phyloP scores from a whole-genome alignment of 352 stramenopile species.

The Pythium grandisporangium region DNA sequence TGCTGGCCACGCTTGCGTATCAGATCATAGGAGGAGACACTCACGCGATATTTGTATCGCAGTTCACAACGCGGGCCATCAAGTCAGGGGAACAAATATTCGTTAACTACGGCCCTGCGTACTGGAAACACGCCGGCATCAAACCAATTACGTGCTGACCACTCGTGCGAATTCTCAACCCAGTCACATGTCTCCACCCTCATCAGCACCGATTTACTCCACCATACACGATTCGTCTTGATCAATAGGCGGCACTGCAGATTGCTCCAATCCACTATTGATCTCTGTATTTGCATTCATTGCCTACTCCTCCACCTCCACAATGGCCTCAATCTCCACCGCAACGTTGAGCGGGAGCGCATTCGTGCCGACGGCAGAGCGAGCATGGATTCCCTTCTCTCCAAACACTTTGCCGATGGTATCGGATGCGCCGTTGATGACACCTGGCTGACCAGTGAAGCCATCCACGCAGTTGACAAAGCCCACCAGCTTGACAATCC shows the following conservation, averaged over 20 bases:
- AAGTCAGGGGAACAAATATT: constrained; percentile 53
- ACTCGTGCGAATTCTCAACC: too few relatives aligned
- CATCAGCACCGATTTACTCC: too few relatives aligned
- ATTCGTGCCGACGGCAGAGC: constrained; percentile 95
- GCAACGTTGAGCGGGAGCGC: constrained; percentile 94
- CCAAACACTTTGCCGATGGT: constrained; percentile 88
- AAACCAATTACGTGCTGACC: constrained; percentile 24
- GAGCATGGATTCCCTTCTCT: constrained; percentile 84
- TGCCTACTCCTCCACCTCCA: constrained; percentile 87
- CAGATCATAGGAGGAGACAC: too few relatives aligned
- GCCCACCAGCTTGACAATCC: constrained; percentile 94
- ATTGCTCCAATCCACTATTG: too few relatives aligned
- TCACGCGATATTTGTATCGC: too few relatives aligned
- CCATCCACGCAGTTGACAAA: constrained; percentile 94
- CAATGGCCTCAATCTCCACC: constrained; percentile 96
- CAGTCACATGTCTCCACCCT: too few relatives aligned
- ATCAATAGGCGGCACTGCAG: too few relatives aligned
- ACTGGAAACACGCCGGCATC: constrained; percentile 59
- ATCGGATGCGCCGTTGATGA: constrained; percentile 96
- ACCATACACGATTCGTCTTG: too few relatives aligned
- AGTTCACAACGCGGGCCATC: constrained; percentile 47
- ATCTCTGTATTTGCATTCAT: too few relatives aligned
- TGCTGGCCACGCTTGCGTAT: too few relatives aligned
- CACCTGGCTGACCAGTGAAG: constrained; percentile 87
- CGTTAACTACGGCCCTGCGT: constrained; percentile 59